Conservation (phyloP, 805 yeast species). For the Metschnikowia gruessii region DNA sequence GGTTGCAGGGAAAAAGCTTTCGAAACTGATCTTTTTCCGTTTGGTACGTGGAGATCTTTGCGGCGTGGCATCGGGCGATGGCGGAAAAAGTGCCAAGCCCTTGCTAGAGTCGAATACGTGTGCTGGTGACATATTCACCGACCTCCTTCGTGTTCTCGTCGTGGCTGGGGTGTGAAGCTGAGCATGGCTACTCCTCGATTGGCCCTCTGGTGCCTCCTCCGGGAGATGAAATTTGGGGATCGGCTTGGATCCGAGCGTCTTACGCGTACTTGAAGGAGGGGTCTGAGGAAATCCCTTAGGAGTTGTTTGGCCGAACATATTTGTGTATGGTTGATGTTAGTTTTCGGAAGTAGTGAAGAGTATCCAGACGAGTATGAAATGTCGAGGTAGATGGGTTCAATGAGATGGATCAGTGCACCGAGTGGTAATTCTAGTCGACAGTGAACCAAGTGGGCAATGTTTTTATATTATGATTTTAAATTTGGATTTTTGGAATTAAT, state of each 20-base stretch:
- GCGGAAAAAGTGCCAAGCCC: conserved; percentile 18
- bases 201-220: conserved; percentile 5
- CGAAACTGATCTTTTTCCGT: conserved; percentile 19
- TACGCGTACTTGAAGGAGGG: conserved; percentile 12
- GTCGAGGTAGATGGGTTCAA: not conserved
- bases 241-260: conserved; percentile 1
- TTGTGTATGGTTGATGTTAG: not conserved
- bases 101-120: not conserved
- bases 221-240: conserved; percentile 13
- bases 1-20: conserved; percentile 11
- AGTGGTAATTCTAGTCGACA: not conserved
- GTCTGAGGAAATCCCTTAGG: conserved; percentile 11
- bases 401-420: conserved; percentile 1
- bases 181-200: not conserved
- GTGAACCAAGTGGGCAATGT: not conserved
- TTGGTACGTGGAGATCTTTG: conserved; percentile 26
- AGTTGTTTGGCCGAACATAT: conserved; percentile 5
- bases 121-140: conserved; percentile 5
- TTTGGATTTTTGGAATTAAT: not conserved
- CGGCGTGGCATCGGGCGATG: conserved; percentile 35
- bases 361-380: too few species aligned
- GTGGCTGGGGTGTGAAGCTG: conserved; percentile 17
- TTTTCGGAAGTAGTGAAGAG: too few species aligned
- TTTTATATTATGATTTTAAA: not conserved
- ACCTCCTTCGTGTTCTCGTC: not conserved